phyloP scores from a whole-genome alignment of 345 rosid species.

The Euphorbia peplus region DNA sequence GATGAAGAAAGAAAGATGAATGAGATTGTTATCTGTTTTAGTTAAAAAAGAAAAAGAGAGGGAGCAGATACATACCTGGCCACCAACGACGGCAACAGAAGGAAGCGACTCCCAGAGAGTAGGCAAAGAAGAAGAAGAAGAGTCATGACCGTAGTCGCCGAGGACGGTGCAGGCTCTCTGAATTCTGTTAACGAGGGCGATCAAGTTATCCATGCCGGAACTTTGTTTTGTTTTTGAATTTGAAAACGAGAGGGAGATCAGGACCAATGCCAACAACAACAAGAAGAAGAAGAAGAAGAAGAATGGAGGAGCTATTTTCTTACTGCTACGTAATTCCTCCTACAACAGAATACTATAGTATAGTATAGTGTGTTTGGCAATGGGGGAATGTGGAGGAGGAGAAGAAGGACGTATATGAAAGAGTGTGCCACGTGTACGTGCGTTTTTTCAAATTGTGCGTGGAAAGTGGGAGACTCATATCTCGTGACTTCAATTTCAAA shows the following conservation, averaged over 20 bases:
- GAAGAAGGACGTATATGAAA: no score
- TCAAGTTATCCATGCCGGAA: conserved; percentile 59
- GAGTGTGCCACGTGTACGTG: no score
- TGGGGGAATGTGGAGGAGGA: no score
- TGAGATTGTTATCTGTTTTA: neutral
- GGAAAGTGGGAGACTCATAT: no score
- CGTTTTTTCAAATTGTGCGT: no score
- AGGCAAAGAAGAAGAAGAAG: conserved; percentile 35
- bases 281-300: conserved; percentile 10
- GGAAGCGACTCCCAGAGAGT: conserved; percentile 79
- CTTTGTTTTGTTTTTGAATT: conserved; percentile 9
- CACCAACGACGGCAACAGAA: conserved; percentile 62
- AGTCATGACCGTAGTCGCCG: conserved; percentile 48
- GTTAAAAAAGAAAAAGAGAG: no score
- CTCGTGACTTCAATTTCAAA: no score
- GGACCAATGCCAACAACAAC: no score
- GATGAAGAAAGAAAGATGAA: conserved; percentile 4
- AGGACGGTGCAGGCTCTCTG: conserved; percentile 63
- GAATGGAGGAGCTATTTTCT: conserved; percentile 5
- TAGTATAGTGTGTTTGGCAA: neutral
- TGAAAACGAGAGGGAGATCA: conserved; percentile 6
- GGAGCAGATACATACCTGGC: conserved; percentile 38
- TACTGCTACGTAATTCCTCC: no score
- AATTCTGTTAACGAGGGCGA: conserved; percentile 49
- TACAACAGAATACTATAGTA: no score